Evolutionary conservation across 352 stramenopile species (phyloP).

Genomic region (Phytophthora brassicae): DNA sequence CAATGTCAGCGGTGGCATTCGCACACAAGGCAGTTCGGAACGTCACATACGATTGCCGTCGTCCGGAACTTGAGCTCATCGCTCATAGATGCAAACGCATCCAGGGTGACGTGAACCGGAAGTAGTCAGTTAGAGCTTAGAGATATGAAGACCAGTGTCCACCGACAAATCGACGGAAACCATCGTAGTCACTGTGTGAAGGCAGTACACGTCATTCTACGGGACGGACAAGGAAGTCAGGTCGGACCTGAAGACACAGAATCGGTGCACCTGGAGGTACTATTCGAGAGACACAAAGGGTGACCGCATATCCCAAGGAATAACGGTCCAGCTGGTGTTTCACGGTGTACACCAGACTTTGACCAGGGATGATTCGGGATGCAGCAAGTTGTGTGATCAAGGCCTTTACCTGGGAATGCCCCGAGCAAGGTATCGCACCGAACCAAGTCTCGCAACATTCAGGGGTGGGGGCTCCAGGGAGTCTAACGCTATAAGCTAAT

Average conservation of each 20-base stretch:
- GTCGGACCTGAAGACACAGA: neutral
- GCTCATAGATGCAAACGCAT: constrained; percentile 29
- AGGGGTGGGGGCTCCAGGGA: neutral
- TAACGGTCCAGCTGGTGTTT: constrained; percentile 34
- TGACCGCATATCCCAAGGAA: constrained; percentile 3
- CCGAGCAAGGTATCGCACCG: neutral
- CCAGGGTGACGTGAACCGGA: constrained; percentile 28
- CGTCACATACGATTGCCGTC: constrained; percentile 27
- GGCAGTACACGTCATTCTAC: constrained; percentile 1
- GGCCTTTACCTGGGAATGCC: constrained; percentile 1
- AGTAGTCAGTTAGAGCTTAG: constrained; percentile 38
- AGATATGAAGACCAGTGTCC: constrained; percentile 21
- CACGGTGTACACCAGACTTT: constrained; percentile 19
- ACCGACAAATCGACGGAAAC: neutral
- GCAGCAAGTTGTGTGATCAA: constrained; percentile 19
- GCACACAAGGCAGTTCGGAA: constrained; percentile 25
- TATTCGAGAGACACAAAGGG: constrained; percentile 13
- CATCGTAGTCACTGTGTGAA: constrained; percentile 10
- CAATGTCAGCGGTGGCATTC: constrained; percentile 23
- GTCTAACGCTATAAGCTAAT: too few species aligned
- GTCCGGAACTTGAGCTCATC: constrained; percentile 33
- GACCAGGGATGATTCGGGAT: constrained; percentile 19
- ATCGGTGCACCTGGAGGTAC: neutral
- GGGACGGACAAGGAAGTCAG: neutral
- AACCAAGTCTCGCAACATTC: neutral